Base-by-base conservation (phyloP, 2,329 filamentous ascomycete species). In the Arthrobotrys sphaeroides region DNA sequence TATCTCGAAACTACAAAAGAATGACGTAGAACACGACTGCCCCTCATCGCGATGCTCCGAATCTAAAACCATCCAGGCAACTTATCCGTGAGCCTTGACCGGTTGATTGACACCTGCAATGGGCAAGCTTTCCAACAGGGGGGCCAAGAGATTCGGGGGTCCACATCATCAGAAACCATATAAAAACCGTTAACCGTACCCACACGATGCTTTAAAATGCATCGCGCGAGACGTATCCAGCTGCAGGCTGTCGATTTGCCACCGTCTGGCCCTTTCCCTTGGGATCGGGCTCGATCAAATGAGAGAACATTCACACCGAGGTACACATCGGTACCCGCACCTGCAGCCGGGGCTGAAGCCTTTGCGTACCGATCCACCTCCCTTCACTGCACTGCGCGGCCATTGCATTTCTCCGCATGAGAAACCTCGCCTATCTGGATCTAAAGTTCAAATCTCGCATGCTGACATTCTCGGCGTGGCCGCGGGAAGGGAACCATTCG, bases 381-480 rank as follows among this genome's bases (percentile, higher is more conserved):
- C 12, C 16, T 55, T 13, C 26, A 36, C 16, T 33, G 4, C 9
- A 18, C 43, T 7, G 24, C 10, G 16, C 20, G 49, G 36, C 36
- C 20, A 6, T 26, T 16, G 22, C 22, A 20, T 20, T 18, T 28
- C 18, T 26, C 12, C 40, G 18, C 55, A 61, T 45, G 57, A 22
- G 38, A n/a, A n/a, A 31, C 42, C 57, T 61, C 57, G 57, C 57
- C 57, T 31, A 61, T 61, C 57, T 45, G 13, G 6, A 33, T 20
- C 36, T 43, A 42, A 24, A 45, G 13, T 43, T 45, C 38, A 13
- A 4, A 45, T 31, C 57, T 31, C 31, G 42, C 38, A 61, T 43
- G 7, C 24, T 33, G 16, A 5, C 22, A 20, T 36, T 53, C 26
- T 33, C n/a, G 16, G 47, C 20, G 16, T 53, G 28, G 9, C 5